A percentile compares a stretch with the other conserved stretches of the same genome.
Evolutionary conservation across 805 yeast species (phyloP).

Genomic region (Henningerozyma blattae): DNA sequence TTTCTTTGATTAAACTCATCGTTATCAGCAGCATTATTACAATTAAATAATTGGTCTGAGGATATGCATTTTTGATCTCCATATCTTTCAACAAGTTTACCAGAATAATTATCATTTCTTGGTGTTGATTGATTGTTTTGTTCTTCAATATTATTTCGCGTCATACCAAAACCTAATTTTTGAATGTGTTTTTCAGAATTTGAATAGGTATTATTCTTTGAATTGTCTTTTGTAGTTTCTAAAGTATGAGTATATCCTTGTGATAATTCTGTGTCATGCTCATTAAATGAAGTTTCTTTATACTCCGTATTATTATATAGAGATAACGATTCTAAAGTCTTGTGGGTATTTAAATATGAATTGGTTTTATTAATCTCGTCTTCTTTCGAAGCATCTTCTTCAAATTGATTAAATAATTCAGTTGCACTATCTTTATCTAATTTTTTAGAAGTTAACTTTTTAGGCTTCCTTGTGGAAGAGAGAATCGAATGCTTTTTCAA

Average conservation of each 20-base stretch:
- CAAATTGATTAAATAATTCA: constrained; percentile 44
- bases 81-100: constrained; percentile 63
- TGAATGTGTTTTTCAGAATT: constrained; percentile 54
- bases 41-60: constrained; percentile 86
- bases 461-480: constrained; percentile 46
- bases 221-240: constrained; percentile 24
- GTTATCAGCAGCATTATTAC: constrained; percentile 63
- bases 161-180: constrained; percentile 85
- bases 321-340: too few species aligned
- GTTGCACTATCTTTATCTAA: constrained; percentile 39
- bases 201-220: constrained; percentile 6
- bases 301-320: too few species aligned
- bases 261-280: too few species aligned
- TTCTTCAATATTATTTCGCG: constrained; percentile 43
- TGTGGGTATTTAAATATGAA: constrained; percentile 3
- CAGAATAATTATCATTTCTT: constrained; percentile 38
- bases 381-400: constrained; percentile 73
- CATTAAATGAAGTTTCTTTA: too few species aligned
- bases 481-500: constrained; percentile 31
- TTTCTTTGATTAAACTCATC: constrained; percentile 74
- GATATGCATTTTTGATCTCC: constrained; percentile 91
- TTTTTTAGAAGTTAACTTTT: constrained; percentile 44
- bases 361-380: constrained; percentile 40
- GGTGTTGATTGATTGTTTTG: too few species aligned
- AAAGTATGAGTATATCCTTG: too few species aligned